These are phyloP conservation scores for Aleurites moluccanus DNA, from an alignment of 441 rosid genomes.

Conservation along the genomic window DNA sequence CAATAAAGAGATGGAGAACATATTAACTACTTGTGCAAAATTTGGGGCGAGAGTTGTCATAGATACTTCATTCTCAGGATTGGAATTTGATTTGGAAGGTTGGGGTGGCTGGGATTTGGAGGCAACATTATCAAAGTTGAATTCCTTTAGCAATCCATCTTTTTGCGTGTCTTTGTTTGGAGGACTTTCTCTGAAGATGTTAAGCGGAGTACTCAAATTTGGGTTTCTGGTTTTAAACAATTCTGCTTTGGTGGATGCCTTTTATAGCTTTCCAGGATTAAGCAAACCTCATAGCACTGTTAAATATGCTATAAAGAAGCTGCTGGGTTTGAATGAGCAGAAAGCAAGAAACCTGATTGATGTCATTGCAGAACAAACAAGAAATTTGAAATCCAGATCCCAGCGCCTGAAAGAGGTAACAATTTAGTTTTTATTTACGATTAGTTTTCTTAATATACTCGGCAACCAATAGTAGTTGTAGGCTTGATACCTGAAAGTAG, in stretches of 20 bases:
- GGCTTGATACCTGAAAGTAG: background rate
- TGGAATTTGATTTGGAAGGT: slow-evolving; percentile 57
- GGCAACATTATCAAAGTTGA: slow-evolving; percentile 44
- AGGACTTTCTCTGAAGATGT: slow-evolving; percentile 69
- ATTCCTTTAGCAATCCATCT: slow-evolving; percentile 42
- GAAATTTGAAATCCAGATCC: slow-evolving; percentile 54
- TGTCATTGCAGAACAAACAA: slow-evolving; percentile 51
- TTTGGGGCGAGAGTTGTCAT: slow-evolving; percentile 79
- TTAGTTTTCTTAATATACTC: background rate
- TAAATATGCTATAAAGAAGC: slow-evolving; percentile 74
- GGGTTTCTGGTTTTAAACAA: slow-evolving; percentile 64
- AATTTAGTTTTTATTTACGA: background rate
- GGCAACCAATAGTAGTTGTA: background rate
- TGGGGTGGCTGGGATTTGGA: slow-evolving; percentile 74
- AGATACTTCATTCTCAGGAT: slow-evolving; percentile 87
- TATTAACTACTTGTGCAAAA: slow-evolving; percentile 65
- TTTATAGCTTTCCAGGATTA: slow-evolving; percentile 76
- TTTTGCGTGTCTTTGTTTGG: slow-evolving; percentile 74
- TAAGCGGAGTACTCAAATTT: slow-evolving; percentile 70
- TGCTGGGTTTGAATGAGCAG: slow-evolving; percentile 60
- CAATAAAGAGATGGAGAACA: slow-evolving; percentile 60
- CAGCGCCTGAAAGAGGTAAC: slow-evolving; percentile 82
- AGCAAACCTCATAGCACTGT: slow-evolving; percentile 90
- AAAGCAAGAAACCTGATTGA: slow-evolving; percentile 47
- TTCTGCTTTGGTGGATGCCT: slow-evolving; percentile 49